Evolutionary conservation across 208 protist species (phyloP).

Genomic region (Wallacemonas sp.): DNA sequence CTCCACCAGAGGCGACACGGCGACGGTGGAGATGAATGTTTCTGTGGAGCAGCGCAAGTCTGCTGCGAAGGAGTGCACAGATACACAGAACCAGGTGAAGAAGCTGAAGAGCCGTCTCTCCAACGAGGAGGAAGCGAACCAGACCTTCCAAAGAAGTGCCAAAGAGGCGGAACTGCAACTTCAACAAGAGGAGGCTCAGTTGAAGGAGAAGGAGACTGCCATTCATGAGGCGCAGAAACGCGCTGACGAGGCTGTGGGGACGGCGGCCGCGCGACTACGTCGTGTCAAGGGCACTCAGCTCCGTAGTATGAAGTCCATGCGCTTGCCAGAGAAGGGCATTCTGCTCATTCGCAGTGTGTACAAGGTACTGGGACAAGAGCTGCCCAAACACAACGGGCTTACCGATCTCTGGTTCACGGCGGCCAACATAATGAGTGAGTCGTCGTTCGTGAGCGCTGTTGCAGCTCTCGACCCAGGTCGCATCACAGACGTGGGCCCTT

Average conservation of each 20-base stretch:
- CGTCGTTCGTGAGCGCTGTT: slow-evolving; percentile 43
- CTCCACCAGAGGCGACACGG: slow-evolving; percentile 18
- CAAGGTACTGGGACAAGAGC: slow-evolving; percentile 57
- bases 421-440: slow-evolving; percentile 27
- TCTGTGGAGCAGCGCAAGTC: slow-evolving; percentile 2
- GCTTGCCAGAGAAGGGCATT: slow-evolving; percentile 34
- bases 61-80: not conserved
- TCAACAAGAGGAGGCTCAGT: not conserved
- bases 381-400: slow-evolving; percentile 30
- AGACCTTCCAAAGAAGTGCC: slow-evolving; percentile 4
- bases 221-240: slow-evolving; percentile 20
- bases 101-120: slow-evolving; percentile 12
- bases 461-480: slow-evolving; percentile 30
- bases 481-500: slow-evolving; percentile 33
- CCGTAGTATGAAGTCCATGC: slow-evolving; percentile 32
- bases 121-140: slow-evolving; percentile 17
- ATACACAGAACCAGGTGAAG: slow-evolving; percentile 10
- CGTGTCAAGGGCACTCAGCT: slow-evolving; percentile 35
- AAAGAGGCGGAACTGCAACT: not conserved
- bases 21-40: slow-evolving; percentile 15
- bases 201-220: slow-evolving; percentile 7
- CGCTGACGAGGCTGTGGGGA: slow-evolving; percentile 24
- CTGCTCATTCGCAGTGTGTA: slow-evolving; percentile 56
- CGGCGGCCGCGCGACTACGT: slow-evolving; percentile 25
- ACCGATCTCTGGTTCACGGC: slow-evolving; percentile 57